phyloP scores from a whole-genome alignment of 371 early-diverging fungal species.

The Gilbertella persicaria region DNA sequence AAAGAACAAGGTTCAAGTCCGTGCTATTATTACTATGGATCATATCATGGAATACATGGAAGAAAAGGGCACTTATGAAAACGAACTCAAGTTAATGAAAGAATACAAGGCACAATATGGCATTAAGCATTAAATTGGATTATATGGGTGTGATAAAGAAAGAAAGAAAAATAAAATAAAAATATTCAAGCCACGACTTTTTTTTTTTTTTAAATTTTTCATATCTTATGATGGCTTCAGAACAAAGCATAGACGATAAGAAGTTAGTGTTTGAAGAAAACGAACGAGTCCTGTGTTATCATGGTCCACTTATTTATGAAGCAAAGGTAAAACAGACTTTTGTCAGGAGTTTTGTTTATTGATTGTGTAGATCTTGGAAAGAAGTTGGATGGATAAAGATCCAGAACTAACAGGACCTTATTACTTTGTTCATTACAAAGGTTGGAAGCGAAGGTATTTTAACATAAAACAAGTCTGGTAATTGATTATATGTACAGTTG shows the following conservation, averaged over 20 bases:
- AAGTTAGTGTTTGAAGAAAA: constrained; percentile 42
- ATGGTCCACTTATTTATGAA: constrained; percentile 95
- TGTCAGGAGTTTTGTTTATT: too few species aligned
- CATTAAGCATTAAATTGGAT: constrained; percentile 40
- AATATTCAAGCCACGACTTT: not conserved
- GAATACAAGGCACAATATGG: constrained; percentile 76
- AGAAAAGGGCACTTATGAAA: constrained; percentile 75
- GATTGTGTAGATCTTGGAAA: constrained; percentile 39
- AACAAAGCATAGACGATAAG: constrained; percentile 7
- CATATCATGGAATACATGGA: constrained; percentile 88
- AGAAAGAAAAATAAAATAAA: not conserved
- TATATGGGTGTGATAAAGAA: not conserved
- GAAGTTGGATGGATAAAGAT: constrained; percentile 33
- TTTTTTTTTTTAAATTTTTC: not conserved
- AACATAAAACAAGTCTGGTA: not conserved
- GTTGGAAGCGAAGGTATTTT: constrained; percentile 92
- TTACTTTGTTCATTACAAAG: constrained; percentile 96
- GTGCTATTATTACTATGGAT: constrained; percentile 84
- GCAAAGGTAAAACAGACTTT: not conserved
- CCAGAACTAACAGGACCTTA: constrained; percentile 69
- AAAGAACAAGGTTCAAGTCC: constrained; percentile 77
- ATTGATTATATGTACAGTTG: constrained; percentile 62
- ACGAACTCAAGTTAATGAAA: constrained; percentile 64
- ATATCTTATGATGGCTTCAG: not conserved
- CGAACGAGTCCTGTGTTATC: constrained; percentile 92